Evolutionary conservation across 352 stramenopile species (phyloP).

Genomic region (Labyrinthula sp.): DNA sequence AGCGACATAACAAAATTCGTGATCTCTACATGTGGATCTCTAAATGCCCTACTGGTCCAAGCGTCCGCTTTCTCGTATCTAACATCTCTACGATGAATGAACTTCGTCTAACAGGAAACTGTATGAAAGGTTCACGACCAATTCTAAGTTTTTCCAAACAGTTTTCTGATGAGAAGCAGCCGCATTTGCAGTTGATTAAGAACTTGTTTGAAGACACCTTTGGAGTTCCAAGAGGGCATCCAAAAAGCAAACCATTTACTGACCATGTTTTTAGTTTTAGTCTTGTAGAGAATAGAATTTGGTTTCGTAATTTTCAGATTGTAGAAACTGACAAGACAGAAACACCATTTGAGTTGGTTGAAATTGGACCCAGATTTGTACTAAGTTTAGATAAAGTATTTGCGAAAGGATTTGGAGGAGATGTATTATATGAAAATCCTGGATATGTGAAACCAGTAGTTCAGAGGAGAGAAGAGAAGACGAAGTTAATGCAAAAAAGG

Average conservation of each 20-base stretch:
- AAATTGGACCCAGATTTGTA: conserved; percentile 96
- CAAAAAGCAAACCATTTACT: conserved; percentile 98
- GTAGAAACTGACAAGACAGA: conserved; percentile 41
- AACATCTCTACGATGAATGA: conserved; percentile 99
- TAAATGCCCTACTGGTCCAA: conserved; percentile 75
- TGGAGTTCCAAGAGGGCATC: conserved; percentile 87
- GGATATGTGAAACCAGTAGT: conserved; percentile 72
- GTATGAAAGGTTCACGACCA: conserved; percentile 79
- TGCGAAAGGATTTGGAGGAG: conserved; percentile 85
- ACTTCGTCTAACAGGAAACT: conserved; percentile 95
- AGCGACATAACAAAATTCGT: conserved; percentile 56
- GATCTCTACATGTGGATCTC: conserved; percentile 97
- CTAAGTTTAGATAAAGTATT: conserved; percentile 96
- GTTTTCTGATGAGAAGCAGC: conserved; percentile 61
- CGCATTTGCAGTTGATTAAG: conserved; percentile 82
- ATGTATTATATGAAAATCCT: conserved; percentile 93
- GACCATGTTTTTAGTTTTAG: conserved; percentile 94
- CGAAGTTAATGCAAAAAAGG: background rate
- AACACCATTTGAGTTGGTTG: conserved; percentile 51
- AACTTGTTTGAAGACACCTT: conserved; percentile 77
- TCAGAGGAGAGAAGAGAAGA: conserved; percentile 19
- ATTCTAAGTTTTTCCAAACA: conserved; percentile 82
- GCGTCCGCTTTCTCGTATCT: conserved; percentile 85
- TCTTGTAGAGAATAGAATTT: conserved; percentile 75
- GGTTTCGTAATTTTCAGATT: conserved; percentile 96